Conservation (phyloP, 129 eudicot species). For the Centrapalus pauciflorus region DNA sequence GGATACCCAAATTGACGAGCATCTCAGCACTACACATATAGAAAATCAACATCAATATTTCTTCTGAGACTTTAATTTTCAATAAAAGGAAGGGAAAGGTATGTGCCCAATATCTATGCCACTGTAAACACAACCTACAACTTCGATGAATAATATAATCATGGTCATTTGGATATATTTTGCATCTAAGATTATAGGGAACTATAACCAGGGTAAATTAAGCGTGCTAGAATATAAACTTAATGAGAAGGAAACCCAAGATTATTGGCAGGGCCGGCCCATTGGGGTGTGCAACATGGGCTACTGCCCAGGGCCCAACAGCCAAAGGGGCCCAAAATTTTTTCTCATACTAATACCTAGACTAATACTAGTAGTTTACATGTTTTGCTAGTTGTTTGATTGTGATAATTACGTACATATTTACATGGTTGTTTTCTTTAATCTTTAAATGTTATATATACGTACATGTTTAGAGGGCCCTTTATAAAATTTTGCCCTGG, state of each 20-base stretch:
- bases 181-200: neutral
- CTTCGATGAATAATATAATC: neutral
- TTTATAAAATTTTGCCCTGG: no score
- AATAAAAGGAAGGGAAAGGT: neutral
- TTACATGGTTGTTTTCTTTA: no score
- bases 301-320: no score
- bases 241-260: neutral
- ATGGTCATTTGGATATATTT: neutral
- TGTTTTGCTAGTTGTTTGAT: no score
- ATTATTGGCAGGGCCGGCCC: no score
- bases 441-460: no score
- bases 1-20: conserved; percentile 77
- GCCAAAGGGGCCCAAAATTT: no score
- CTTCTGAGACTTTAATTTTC: neutral
- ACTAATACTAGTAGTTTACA: no score
- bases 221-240: neutral
- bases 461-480: no score
- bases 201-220: neutral
- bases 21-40: conserved; percentile 77
- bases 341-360: no score
- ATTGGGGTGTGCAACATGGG: no score
- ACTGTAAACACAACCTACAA: neutral
- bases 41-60: conserved; percentile 6
- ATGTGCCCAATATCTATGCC: neutral
- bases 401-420: no score